Base-by-base conservation (phyloP, 768 basidiomycete genomes). In the Mycena kentingensis region DNA sequence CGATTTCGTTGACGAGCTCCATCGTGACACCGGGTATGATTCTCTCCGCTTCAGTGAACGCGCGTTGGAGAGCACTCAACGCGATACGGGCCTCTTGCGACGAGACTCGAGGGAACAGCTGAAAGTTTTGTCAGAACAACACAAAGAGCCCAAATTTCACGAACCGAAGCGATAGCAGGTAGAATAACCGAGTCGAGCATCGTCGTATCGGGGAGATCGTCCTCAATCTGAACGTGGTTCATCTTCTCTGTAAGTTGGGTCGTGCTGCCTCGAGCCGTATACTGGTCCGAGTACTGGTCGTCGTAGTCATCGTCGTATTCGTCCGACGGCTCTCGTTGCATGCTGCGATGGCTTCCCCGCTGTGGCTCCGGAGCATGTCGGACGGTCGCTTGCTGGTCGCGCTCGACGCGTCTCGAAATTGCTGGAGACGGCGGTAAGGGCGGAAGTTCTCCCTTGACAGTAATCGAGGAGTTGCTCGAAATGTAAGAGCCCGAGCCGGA, bases 171-270 rank as follows among this genome's bases (percentile, higher is more conserved):
- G 62, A 98, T 87, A n/a, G 94, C 94, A 21, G 97, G 97, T 25
- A 98, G 73, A 46, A 98, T 87, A 26, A 99, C 96, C 3, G 93
- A 93, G 63, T 97, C 94, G 31, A 98, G 76, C 86, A 98, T 96
- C n/a, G 90, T 86, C 24, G 88, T 88, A 65, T 91, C 89, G 4
- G 88, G 83, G 36, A 88, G 69, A 19, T 82, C 82, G 32, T 83
- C 83, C 22, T 83, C 84, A 21, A 75, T 48, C 38, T 77, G 76
- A 15, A 75, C 71, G 22, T 76, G 73, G 26, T 70, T 67, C 63
- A 79, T 57, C 57, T 78, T 78, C 54, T 83, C 78, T 27, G 49
- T 32, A 25, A 59, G 41, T 31, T 77, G 74, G 41, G 82, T 54
- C 39, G 73, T 70, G 57, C 77, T 71, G 42, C 67, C 63, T 66